Evolutionary conservation across 345 rosid genomes (phyloP).

Genomic region (Lagerstroemia speciosa): DNA sequence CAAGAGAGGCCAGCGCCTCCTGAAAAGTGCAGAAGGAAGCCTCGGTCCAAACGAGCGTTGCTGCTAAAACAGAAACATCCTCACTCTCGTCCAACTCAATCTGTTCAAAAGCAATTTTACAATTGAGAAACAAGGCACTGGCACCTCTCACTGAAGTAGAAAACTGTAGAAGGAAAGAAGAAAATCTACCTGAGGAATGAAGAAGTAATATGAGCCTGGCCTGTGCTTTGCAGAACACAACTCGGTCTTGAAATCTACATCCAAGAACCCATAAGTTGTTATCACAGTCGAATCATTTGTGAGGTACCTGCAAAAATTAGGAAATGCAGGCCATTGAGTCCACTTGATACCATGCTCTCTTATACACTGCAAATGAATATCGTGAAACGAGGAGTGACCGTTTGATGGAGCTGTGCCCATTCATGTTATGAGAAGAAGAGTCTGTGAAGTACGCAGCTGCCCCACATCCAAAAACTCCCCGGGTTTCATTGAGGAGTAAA

Average conservation of each 20-base stretch:
- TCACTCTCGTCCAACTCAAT: constrained; percentile 65
- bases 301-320: constrained; percentile 54
- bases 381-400: constrained; percentile 27
- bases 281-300: constrained; percentile 49
- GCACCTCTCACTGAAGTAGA: background rate
- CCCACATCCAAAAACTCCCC: constrained; percentile 78
- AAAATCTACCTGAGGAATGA: constrained; percentile 70
- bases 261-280: constrained; percentile 68
- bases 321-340: background rate
- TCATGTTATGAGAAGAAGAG: constrained; percentile 23
- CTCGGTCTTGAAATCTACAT: constrained; percentile 32
- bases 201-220: constrained; percentile 60
- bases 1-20: constrained; percentile 51
- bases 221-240: constrained; percentile 41
- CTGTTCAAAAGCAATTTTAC: constrained; percentile 29
- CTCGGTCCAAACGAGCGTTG: constrained; percentile 70
- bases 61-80: constrained; percentile 57
- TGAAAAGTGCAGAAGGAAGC: constrained; percentile 37
- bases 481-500: constrained; percentile 40
- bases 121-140: background rate
- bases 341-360: background rate
- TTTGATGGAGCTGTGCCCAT: constrained; percentile 22
- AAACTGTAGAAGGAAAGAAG: constrained; percentile 1
- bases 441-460: constrained; percentile 53
- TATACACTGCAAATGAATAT: background rate